Percentiles rank a stretch among this genome's conserved stretches.
These are phyloP conservation scores for Petunia hybrid DNA, from an alignment of 305 asterid genomes.

Conservation along the genomic window DNA sequence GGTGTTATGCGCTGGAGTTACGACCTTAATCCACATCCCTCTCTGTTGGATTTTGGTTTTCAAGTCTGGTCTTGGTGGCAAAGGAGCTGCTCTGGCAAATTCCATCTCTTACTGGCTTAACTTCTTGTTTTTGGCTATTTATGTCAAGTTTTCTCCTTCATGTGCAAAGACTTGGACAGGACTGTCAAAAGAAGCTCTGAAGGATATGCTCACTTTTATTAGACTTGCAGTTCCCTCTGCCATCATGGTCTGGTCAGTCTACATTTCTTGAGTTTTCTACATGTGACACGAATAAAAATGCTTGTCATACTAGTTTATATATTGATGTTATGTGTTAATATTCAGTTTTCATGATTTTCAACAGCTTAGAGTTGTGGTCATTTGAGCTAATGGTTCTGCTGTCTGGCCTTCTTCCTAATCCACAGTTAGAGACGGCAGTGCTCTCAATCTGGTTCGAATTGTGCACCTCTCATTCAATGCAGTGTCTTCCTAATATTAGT, in stretches of 20 bases:
- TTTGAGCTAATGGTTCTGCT: constrained; percentile 89
- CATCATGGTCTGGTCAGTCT: constrained; percentile 75
- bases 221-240: constrained; percentile 88
- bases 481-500: neutral
- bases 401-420: constrained; percentile 90
- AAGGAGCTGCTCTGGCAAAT: constrained; percentile 78
- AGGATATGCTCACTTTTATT: constrained; percentile 51
- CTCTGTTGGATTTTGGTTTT: constrained; percentile 74
- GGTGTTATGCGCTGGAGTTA: constrained; percentile 74
- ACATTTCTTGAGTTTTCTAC: neutral
- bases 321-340: constrained; percentile 8
- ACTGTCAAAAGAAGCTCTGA: constrained; percentile 66
- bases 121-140: constrained; percentile 52
- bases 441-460: constrained; percentile 72
- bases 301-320: neutral
- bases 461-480: neutral
- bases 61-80: constrained; percentile 68
- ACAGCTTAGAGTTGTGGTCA: constrained; percentile 89
- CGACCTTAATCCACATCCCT: constrained; percentile 57
- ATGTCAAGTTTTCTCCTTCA: constrained; percentile 63
- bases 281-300: neutral
- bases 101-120: constrained; percentile 74
- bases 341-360: constrained; percentile 4
- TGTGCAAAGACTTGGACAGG: constrained; percentile 80
- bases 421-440: constrained; percentile 80